Evolutionary conservation across 129 eudicot genomes (phyloP), one percentile per base, ranked within the genome.

Genomic region (Helichrysum umbraculigerum): DNA sequence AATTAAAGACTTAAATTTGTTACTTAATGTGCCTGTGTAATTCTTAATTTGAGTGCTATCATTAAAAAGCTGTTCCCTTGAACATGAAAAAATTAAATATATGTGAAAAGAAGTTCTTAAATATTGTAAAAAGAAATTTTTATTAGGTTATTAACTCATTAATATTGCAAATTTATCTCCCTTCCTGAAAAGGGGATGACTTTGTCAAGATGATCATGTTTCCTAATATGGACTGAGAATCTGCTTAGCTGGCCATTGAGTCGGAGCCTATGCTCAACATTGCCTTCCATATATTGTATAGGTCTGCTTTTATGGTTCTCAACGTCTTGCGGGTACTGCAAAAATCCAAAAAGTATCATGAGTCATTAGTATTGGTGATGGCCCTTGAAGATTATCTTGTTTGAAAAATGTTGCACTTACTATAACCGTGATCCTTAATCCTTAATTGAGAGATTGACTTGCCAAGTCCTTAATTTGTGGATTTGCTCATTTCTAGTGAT

Each of bases 11-110:
- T 52, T 52, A 4, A 52, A 7, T 52, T 52, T 4, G 20, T 4
- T 14, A 52, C 59, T 17, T 52, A 52, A 7, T 34, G 67, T 56
- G 75, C 32, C n/a, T 28, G 58, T 77, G 81, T 35, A 28, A 66
- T n/a, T 3, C n/a, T 65, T 19, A 17, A 2, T 29, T 17, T 17
- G 28, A 25, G 28, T 25, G 28, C 28, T 25, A 25, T 25, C 28
- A 25, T 25, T 25, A 25, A 25, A 2, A 34, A 66, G 25, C 14
- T 12, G 54, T 5, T 3, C 54, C 17, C 54, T 14, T 42, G 3
- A 10, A 42, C 50, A 42, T 10, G 15, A 42, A 42, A 42, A 42
- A 8, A 14, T 42, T 32, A 32, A 2, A 32, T 47, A 14, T 12
- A 12, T 4, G 9, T 47, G 54, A 47, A 47, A 47, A 15, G 3